Conservation (phyloP, 2,329 filamentous ascomycete genomes). For the Sarocladium oryzae region DNA sequence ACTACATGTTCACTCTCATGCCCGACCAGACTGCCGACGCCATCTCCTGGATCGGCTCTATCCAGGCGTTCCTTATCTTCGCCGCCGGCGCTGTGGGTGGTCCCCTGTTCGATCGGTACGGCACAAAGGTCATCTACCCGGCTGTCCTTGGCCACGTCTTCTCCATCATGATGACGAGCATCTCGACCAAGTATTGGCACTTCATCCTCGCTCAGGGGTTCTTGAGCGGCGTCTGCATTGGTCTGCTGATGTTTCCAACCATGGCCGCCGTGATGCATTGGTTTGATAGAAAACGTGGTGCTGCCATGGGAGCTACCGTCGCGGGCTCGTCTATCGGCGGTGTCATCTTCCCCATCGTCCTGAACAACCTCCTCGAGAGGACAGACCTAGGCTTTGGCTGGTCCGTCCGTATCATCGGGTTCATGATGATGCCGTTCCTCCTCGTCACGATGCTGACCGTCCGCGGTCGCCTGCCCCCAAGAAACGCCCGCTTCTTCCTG, state of each 20-base stretch:
- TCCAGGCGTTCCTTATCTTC: conserved; percentile 29
- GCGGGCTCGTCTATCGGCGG: conserved; percentile 45
- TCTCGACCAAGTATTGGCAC: conserved; percentile 42
- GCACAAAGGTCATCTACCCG: conserved; percentile 28
- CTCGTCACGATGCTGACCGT: conserved; percentile 30
- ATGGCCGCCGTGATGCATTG: conserved; percentile 38
- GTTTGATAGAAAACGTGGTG: conserved; percentile 39
- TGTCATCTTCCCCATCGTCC: conserved; percentile 41
- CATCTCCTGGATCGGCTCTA: conserved; percentile 37
- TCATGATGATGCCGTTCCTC: conserved; percentile 39
- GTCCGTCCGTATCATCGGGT: conserved; percentile 46
- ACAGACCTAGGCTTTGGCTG: conserved; percentile 41
- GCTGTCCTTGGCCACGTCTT: conserved; percentile 28
- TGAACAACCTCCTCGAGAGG: conserved; percentile 42
- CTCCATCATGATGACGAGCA: conserved; percentile 36
- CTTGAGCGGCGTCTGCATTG: conserved; percentile 33
- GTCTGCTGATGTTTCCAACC: conserved; percentile 36
- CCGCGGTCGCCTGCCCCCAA: conserved; percentile 26
- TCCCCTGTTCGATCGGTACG: conserved; percentile 36
- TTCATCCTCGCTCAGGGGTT: conserved; percentile 45
- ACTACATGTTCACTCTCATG: conserved; percentile 33
- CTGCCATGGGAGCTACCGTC: conserved; percentile 38
- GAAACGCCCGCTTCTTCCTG: conserved; percentile 33
- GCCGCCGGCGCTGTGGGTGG: conserved; percentile 27
- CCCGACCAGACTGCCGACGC: conserved; percentile 21